Evolutionary conservation across 1,284 basidiomycete species (phyloP).

Genomic region (Rhizoctonia solani): DNA sequence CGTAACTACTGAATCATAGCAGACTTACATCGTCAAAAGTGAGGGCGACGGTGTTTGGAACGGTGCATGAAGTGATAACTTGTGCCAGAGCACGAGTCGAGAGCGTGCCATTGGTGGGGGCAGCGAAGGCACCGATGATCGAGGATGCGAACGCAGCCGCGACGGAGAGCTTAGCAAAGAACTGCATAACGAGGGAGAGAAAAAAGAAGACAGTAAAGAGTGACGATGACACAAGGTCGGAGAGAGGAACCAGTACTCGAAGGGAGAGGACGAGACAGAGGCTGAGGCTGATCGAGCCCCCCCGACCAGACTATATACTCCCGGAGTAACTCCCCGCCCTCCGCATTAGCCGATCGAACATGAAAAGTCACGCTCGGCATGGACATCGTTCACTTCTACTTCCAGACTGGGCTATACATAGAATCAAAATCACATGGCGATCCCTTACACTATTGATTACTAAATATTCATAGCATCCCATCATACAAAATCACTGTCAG

Average conservation of each 20-base stretch:
- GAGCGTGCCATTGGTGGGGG: conserved; percentile 11
- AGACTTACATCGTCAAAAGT: conserved; percentile 17
- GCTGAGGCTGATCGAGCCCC: neutral
- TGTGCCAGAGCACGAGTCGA: conserved; percentile 16
- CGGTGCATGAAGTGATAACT: conserved; percentile 35
- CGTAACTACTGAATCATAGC: neutral
- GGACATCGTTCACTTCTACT: too few relatives aligned
- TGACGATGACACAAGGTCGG: conserved; percentile 15
- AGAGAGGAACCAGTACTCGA: neutral
- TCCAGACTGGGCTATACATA: too few relatives aligned
- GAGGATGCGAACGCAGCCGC: neutral
- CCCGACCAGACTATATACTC: too few relatives aligned
- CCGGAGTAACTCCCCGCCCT: too few relatives aligned
- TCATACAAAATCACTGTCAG: too few relatives aligned
- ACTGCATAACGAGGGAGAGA: conserved; percentile 13
- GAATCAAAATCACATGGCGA: too few relatives aligned
- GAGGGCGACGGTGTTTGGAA: conserved; percentile 37
- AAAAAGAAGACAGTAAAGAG: conserved; percentile 7
- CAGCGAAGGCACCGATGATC: neutral
- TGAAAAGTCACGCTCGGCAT: too few relatives aligned
- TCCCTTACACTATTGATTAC: too few relatives aligned
- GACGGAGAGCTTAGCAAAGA: conserved; percentile 28
- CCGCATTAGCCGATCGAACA: too few relatives aligned
- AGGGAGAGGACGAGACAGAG: conserved; percentile 11
- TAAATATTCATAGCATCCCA: too few relatives aligned